These are phyloP conservation scores for Mycena pura DNA, from an alignment of 768 basidiomycete genomes.

Conservation along the genomic window DNA sequence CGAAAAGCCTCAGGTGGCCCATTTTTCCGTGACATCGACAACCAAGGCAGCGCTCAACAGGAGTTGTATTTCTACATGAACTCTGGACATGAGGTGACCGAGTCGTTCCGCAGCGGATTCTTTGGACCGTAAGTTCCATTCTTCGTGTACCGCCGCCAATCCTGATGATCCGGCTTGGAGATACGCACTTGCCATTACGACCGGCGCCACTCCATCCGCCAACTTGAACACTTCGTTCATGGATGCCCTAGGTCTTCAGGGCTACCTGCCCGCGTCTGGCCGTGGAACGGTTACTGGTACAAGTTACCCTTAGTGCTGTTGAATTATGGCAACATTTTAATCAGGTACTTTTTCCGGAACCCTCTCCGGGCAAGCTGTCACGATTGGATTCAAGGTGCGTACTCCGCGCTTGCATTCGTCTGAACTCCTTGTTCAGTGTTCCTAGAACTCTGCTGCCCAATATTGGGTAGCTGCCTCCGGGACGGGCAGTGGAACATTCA, in stretches of 20 bases:
- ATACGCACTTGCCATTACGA: constrained; percentile 50
- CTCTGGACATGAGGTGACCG: constrained; percentile 53
- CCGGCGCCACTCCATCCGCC: constrained; percentile 50
- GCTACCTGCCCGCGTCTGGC: constrained; percentile 50
- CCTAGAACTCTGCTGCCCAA: constrained; percentile 50
- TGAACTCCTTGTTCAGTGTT: neutral
- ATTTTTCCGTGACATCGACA: constrained; percentile 58
- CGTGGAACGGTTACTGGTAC: constrained; percentile 45
- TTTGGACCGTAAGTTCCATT: constrained; percentile 45
- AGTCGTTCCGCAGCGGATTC: constrained; percentile 52
- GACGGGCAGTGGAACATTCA: constrained; percentile 49
- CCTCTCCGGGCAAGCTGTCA: constrained; percentile 45
- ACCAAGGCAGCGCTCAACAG: constrained; percentile 53
- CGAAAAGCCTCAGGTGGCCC: constrained; percentile 37
- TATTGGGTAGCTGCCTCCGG: constrained; percentile 52
- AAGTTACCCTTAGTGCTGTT: neutral
- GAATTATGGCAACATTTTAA: too few relatives aligned
- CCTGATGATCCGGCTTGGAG: neutral
- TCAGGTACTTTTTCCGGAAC: constrained; percentile 51
- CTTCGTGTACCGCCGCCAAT: neutral
- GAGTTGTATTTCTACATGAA: constrained; percentile 60
- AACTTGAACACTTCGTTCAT: constrained; percentile 51
- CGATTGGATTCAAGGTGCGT: constrained; percentile 50
- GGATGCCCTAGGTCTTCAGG: constrained; percentile 48
- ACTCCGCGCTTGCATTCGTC: neutral